A percentile compares a stretch with the other conserved stretches of the same genome.
These are phyloP conservation scores for Pichia paraexigua DNA, from an alignment of 805 yeast species.

Conservation along the genomic window DNA sequence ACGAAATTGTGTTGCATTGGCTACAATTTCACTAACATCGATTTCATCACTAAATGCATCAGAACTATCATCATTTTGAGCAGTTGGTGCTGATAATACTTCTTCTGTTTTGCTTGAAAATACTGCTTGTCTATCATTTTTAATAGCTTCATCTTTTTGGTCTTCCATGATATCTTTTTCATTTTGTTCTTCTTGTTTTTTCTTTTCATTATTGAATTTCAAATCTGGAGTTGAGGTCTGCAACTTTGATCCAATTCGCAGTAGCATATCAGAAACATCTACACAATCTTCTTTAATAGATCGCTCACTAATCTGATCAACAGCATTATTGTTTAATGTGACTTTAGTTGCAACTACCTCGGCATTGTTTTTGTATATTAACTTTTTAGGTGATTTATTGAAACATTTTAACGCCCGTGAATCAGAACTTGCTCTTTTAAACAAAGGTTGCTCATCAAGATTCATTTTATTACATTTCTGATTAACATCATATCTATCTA, in stretches of 20 bases:
- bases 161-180: not conserved
- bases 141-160: not conserved
- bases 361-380: constrained; percentile 1
- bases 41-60: constrained; percentile 27
- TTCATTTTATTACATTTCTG: not conserved
- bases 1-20: not conserved
- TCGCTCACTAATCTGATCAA: constrained; percentile 33
- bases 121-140: not conserved
- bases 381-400: not conserved
- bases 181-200: not conserved
- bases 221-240: not conserved
- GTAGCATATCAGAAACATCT: constrained; percentile 21
- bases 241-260: constrained; percentile 18
- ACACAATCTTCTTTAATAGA: constrained; percentile 10
- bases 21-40: constrained; percentile 19
- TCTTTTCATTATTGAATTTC: not conserved
- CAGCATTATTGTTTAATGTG: constrained; percentile 20
- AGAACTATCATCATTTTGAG: not conserved
- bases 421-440: constrained; percentile 1
- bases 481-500: constrained; percentile 27
- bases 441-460: not conserved
- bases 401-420: not conserved
- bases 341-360: constrained; percentile 21
- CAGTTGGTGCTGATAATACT: not conserved
- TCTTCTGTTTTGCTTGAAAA: not conserved